Base-by-base conservation (phyloP, 2,329 filamentous ascomycete genomes). In the Fusarium nematophilum region DNA sequence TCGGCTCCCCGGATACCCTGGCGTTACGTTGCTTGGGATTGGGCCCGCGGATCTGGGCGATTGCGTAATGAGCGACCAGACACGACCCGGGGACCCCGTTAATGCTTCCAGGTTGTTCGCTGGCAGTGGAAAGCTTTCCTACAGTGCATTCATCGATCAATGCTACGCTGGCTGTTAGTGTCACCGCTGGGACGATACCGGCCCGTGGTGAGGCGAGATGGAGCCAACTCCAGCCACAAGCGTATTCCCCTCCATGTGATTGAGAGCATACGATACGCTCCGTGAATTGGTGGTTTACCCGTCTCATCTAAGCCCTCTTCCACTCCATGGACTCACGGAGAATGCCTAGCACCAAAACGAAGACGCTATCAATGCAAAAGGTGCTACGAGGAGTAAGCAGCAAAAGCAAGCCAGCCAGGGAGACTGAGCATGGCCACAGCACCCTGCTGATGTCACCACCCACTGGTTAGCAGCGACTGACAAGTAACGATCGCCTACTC, bases 381-480 rank as follows among this genome's bases (percentile, higher is more conserved):
- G 18, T 64, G 18, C 21, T 21, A 6, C 4, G 18, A 33, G 48
- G 45, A 43, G 54, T 44, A 45, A 52, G 56, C 63, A 63, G 57
- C 60, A 6, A 21, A 21, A 21, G n/a, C n/a, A n/a, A n/a, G n/a
- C n/a, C n/a, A n/a, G n/a, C n/a, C 55, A 59, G 23, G 42, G 48
- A 11, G 25, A n/a, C 29, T 18, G 14, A 43, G 36, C 39, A 38
- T 29, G 21, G 49, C 33, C 53, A 57, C 48, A 51, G 55, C 46
- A 45, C 55, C 55, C 45, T 59, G 38, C 45, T 62, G 59, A 62
- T 62, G 59, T 62, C 59, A 62, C 59, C 55, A 63, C 45, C 31
- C 37, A 21, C 21, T 4, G 21, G 21, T 21, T 21, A 21, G 21
- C 21, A 54, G 43, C 18, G 18, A 57, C 39, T 56, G 50, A 60